phyloP scores from a whole-genome alignment of 768 basidiomycete genomes.

The Stropharia rugosoannulata region DNA sequence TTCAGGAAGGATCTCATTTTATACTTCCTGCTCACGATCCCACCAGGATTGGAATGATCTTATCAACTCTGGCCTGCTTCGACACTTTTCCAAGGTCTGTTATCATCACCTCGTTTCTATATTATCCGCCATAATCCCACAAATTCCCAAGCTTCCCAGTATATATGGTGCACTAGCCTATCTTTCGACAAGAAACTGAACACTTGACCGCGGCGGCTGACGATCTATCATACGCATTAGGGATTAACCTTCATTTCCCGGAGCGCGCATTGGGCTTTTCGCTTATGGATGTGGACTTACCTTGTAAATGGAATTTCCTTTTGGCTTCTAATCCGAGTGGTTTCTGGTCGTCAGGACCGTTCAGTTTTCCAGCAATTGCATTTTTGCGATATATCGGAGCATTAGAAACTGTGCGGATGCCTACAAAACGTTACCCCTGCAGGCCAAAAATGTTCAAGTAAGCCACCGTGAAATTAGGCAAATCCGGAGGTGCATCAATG shows the following conservation, averaged over 20 bases:
- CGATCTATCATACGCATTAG: not conserved
- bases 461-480: slow-evolving; percentile 29
- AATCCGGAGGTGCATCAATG: slow-evolving; percentile 21
- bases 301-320: not conserved
- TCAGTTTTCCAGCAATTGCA: not conserved
- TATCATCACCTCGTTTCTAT: slow-evolving; percentile 1
- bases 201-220: slow-evolving; percentile 1
- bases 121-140: slow-evolving; percentile 7
- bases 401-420: slow-evolving; percentile 16
- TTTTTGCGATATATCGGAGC: slow-evolving; percentile 16
- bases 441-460: slow-evolving; percentile 20
- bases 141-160: slow-evolving; percentile 7
- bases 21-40: not conserved
- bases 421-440: slow-evolving; percentile 18
- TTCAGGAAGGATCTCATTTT: not conserved
- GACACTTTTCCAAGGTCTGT: slow-evolving; percentile 1
- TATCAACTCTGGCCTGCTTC: slow-evolving; percentile 8
- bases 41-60: not conserved
- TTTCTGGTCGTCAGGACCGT: not conserved
- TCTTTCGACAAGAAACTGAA: not conserved
- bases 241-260: not conserved
- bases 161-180: not conserved
- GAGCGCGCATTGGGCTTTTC: not conserved
- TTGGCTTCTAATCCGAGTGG: not conserved
- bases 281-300: not conserved